Percentiles rank a stretch among this genome's conserved stretches.
Conservation (phyloP, 176 grass and related monocot species). For the Musa schizocarpa region DNA sequence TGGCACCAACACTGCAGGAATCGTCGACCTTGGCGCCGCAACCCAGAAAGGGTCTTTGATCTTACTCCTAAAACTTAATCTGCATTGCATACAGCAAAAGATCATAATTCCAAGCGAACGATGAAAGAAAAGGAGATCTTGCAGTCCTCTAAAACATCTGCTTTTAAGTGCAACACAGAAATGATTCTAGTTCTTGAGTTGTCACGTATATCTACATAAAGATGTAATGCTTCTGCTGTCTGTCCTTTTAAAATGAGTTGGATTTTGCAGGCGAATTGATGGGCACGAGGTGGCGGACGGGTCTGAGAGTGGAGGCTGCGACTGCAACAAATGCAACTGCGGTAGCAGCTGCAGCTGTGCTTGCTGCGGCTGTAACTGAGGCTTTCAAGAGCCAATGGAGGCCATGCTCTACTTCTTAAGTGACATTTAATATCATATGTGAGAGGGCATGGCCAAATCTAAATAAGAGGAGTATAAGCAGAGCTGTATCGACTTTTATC, state of each 20-base stretch:
- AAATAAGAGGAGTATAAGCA: background rate
- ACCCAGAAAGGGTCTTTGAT: background rate
- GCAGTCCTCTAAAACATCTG: too few species aligned
- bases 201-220: too few species aligned
- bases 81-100: too few species aligned
- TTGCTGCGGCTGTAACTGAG: constrained; percentile 11
- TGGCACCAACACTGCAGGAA: background rate
- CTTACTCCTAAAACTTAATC: background rate
- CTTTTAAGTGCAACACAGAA: too few species aligned
- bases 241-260: background rate
- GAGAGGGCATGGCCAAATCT: background rate
- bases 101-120: too few species aligned
- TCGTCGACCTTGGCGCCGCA: background rate
- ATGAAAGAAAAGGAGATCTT: too few species aligned
- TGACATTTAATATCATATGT: background rate
- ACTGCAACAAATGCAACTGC: constrained; percentile 1
- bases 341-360: constrained; percentile 1
- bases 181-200: too few species aligned
- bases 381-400: background rate
- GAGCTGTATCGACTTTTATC: background rate
- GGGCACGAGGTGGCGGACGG: background rate
- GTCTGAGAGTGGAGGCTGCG: constrained; percentile 4
- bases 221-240: background rate
- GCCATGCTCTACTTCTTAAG: background rate
- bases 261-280: background rate